A percentile compares a stretch with the other conserved stretches of the same genome.
Conservation (phyloP, 768 basidiomycete species). For the Auricularia cornea region DNA sequence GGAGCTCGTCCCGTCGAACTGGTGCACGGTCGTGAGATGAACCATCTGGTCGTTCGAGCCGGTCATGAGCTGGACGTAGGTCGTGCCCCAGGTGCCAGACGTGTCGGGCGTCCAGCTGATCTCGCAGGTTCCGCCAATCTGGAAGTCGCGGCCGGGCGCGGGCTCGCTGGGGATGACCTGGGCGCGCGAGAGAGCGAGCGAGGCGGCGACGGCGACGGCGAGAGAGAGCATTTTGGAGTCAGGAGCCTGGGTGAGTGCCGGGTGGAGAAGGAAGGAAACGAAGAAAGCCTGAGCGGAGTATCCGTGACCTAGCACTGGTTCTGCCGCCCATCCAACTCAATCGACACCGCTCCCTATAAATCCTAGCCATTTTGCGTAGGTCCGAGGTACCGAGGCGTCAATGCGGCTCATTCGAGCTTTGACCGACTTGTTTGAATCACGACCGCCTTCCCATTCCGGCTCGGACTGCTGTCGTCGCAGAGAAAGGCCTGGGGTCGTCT, state of each 20-base stretch:
- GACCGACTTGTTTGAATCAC: too few relatives aligned
- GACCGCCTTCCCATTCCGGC: too few relatives aligned
- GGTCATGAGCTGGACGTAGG: conserved; percentile 74
- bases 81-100: conserved; percentile 52
- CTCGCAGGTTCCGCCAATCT: conserved; percentile 46
- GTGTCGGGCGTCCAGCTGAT: conserved; percentile 52
- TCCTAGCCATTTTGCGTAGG: too few relatives aligned
- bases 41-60: conserved; percentile 66
- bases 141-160: conserved; percentile 48
- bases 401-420: too few relatives aligned
- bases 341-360: too few relatives aligned
- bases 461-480: too few relatives aligned
- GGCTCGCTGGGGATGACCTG: conserved; percentile 54
- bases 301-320: too few relatives aligned
- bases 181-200: conserved; percentile 6
- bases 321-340: too few relatives aligned
- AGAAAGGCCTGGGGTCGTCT: too few relatives aligned
- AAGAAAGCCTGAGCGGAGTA: not conserved
- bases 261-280: not conserved
- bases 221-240: not conserved
- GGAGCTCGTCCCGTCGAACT: conserved; percentile 51
- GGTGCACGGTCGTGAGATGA: conserved; percentile 37
- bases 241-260: not conserved
- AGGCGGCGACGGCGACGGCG: conserved; percentile 7
- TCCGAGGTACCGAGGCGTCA: too few relatives aligned